Evolutionary conservation across 2,329 filamentous ascomycete species (phyloP), one percentile per base, ranked within the genome.

Genomic region (Claviceps humidiphila): DNA sequence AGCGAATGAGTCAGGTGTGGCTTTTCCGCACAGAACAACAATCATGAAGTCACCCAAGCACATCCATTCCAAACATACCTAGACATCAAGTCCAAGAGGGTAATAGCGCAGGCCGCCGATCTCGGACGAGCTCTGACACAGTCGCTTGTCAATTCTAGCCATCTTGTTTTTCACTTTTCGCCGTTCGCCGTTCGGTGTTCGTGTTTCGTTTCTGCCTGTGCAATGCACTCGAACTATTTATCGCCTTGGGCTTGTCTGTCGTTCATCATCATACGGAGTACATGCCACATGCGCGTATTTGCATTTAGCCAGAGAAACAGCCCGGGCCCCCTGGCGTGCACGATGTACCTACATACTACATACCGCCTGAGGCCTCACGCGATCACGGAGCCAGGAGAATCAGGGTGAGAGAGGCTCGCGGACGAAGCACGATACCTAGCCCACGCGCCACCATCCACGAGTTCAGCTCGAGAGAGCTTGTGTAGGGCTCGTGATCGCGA

Each of bases 101-200:
- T 38, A 34, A 51, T 45, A 41, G 49, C 52, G 49, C 22, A 48
- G 14, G 20, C 37, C 26, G 52, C 55, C 49, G 53, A 56, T 51
- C 45, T 55, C 55, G 55, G 55, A 53, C 49, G 49, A 53, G 49
- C 43, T 51, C 50, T 49, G 51, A 51, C 48, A 47, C 41, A 22
- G 41, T 55, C 45, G 42, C 39, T 49, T 52, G 37, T 56, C 50
- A 52, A 4, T 34, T 34, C 30, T 30, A 7, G 7, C 16, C 5
- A 16, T 51, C 46, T 46, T 46, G 26, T 4, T 46, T 26, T 40
- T 5, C 9, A 49, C 16, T 16, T 49, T 3, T 42, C 22, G 22
- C 22, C 22, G 4, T 3, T 42, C 20, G 20, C 20, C 20, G 3
- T 22, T 22, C 40, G 40, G 13, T 48, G 37, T 39, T 24, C 44